A percentile compares a stretch with the other conserved stretches of the same genome.
Conservation (phyloP, 768 basidiomycete genomes). For the Leccinum disarticulatum region DNA sequence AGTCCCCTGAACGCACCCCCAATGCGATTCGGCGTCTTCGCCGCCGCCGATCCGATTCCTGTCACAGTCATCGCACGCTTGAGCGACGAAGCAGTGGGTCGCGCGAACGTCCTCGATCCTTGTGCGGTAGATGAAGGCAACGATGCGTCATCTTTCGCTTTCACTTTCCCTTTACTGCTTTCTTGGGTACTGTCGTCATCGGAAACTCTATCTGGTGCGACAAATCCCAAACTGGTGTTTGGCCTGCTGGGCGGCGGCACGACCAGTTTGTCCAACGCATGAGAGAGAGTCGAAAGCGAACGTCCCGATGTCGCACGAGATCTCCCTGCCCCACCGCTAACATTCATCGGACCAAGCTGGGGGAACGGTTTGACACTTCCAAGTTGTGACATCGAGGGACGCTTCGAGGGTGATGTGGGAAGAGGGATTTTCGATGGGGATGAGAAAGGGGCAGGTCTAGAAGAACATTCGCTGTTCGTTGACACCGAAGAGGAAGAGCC, state of each 20-base stretch:
- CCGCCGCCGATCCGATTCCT: constrained; percentile 6
- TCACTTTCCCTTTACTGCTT: constrained; percentile 15
- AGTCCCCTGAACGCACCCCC: background rate
- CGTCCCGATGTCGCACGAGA: constrained; percentile 22
- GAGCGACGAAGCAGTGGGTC: constrained; percentile 33
- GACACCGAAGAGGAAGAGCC: constrained; percentile 4
- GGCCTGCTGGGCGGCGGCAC: constrained; percentile 64
- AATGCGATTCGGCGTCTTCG: constrained; percentile 7
- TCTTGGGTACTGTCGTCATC: constrained; percentile 13
- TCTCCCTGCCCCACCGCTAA: background rate
- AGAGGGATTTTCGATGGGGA: constrained; percentile 34
- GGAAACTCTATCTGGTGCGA: constrained; percentile 18
- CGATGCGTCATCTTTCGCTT: constrained; percentile 26
- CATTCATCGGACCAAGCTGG: constrained; percentile 3
- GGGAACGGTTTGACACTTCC: constrained; percentile 6
- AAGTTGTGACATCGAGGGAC: constrained; percentile 7
- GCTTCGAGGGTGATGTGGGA: constrained; percentile 21
- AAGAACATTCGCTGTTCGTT: constrained; percentile 9
- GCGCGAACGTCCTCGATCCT: constrained; percentile 18
- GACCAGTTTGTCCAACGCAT: constrained; percentile 60
- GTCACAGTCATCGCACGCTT: constrained; percentile 25
- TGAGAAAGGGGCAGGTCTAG: constrained; percentile 1
- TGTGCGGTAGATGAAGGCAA: constrained; percentile 9
- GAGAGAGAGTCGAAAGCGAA: constrained; percentile 63
- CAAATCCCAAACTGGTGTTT: constrained; percentile 71